phyloP scores from a whole-genome alignment of 768 basidiomycete genomes.

The Rhizopogon salebrosus region DNA sequence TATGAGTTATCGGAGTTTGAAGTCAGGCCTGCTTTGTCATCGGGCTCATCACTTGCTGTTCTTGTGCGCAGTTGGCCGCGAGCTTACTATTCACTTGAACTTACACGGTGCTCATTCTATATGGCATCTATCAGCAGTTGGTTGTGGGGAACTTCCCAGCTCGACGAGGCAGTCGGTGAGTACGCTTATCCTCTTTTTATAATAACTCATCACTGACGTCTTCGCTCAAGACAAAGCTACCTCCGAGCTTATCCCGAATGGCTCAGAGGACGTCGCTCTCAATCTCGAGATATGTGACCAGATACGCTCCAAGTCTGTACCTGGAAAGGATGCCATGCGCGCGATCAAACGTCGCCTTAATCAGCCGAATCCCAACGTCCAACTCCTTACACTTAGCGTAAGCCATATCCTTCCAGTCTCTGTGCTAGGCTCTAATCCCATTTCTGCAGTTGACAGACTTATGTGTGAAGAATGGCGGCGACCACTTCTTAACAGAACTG shows the following conservation, averaged over 20 bases:
- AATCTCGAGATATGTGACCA: conserved; percentile 96
- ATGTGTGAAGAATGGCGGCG: conserved; percentile 96
- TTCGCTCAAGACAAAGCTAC: conserved; percentile 78
- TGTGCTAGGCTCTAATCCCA: not conserved
- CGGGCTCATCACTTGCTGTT: conserved; percentile 13
- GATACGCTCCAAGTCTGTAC: conserved; percentile 85
- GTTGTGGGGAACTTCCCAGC: conserved; percentile 79
- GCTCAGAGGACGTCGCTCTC: conserved; percentile 85
- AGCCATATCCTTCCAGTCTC: conserved; percentile 21
- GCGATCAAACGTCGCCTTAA: conserved; percentile 81
- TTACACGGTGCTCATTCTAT: conserved; percentile 1
- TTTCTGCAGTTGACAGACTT: conserved; percentile 73
- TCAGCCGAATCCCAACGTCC: conserved; percentile 95
- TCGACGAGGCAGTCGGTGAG: conserved; percentile 80
- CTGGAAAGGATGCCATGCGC: conserved; percentile 83
- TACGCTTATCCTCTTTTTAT: conserved; percentile 1
- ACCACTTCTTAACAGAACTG: conserved; percentile 80
- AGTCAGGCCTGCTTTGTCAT: conserved; percentile 7
- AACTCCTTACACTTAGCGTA: conserved; percentile 80
- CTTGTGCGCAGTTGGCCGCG: conserved; percentile 8
- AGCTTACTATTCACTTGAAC: not conserved
- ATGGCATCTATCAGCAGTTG: conserved; percentile 64
- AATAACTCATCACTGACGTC: conserved; percentile 8
- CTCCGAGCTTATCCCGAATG: conserved; percentile 78
- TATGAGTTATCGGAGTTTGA: conserved; percentile 18